Conservation (phyloP, 257 asterid species). For the Nicotiana tomentosiformis region DNA sequence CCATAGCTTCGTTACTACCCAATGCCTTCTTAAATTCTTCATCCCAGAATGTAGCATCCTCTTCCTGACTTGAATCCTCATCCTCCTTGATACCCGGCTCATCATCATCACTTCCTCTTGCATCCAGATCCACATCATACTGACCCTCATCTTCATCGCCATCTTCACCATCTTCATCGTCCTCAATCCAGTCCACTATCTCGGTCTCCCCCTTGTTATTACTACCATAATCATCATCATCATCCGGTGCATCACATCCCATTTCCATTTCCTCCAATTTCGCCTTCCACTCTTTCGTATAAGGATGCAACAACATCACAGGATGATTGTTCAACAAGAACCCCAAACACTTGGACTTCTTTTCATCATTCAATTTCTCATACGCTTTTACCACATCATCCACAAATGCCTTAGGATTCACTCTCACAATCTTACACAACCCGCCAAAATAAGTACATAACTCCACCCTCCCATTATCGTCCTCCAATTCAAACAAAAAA, state of each 20-base stretch:
- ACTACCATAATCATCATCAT: slow-evolving; percentile 28
- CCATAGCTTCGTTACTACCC: slow-evolving; percentile 75
- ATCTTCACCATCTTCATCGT: slow-evolving; percentile 21
- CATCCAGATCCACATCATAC: slow-evolving; percentile 40
- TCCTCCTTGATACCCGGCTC: slow-evolving; percentile 52
- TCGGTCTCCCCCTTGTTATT: slow-evolving; percentile 32
- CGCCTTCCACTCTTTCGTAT: slow-evolving; percentile 89
- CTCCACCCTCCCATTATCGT: slow-evolving; percentile 68
- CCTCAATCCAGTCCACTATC: slow-evolving; percentile 84
- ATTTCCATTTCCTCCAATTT: slow-evolving; percentile 90
- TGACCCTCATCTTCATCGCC: slow-evolving; percentile 23
- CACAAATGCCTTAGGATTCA: slow-evolving; percentile 78
- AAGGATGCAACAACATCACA: slow-evolving; percentile 70
- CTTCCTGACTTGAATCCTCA: slow-evolving; percentile 43
- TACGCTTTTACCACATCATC: slow-evolving; percentile 85
- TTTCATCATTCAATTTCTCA: slow-evolving; percentile 71
- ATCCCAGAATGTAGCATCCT: slow-evolving; percentile 64
- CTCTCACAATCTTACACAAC: slow-evolving; percentile 70
- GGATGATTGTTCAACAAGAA: slow-evolving; percentile 76
- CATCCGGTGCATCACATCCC: slow-evolving; percentile 97
- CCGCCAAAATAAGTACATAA: slow-evolving; percentile 86
- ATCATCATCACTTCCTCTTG: slow-evolving; percentile 40
- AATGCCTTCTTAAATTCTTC: slow-evolving; percentile 79
- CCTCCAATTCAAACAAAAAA: slow-evolving; percentile 60
- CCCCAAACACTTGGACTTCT: slow-evolving; percentile 69